Conservation (phyloP, 495 filamentous ascomycete genomes). For the Chaetomium cochliodes region DNA sequence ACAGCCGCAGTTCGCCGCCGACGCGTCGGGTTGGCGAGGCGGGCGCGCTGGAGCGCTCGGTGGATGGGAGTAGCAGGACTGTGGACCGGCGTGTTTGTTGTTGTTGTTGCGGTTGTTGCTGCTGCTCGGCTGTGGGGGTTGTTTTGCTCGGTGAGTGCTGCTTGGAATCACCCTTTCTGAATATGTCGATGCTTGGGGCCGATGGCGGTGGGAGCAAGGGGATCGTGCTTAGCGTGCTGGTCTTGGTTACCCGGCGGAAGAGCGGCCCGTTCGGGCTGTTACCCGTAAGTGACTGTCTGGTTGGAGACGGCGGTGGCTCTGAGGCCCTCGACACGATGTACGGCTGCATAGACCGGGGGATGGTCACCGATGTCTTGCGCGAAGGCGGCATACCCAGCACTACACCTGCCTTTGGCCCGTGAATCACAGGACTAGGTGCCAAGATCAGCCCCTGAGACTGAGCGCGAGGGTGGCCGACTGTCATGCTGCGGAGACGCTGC, state of each 20-base stretch:
- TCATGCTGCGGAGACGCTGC: slow-evolving; percentile 16
- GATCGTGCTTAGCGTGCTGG: slow-evolving; percentile 26
- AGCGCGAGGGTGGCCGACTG: slow-evolving; percentile 9
- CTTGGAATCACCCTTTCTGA: not conserved
- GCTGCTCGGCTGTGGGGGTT: not conserved
- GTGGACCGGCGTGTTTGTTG: slow-evolving; percentile 8
- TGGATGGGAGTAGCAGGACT: slow-evolving; percentile 6
- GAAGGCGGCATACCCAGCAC: not conserved
- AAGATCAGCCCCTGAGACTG: slow-evolving; percentile 13
- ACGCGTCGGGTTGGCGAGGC: slow-evolving; percentile 6
- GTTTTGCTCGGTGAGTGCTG: slow-evolving; percentile 9
- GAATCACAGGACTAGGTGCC: slow-evolving; percentile 5
- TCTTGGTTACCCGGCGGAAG: slow-evolving; percentile 22
- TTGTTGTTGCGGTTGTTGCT: not conserved
- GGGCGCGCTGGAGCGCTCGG: slow-evolving; percentile 7
- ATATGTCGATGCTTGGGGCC: not conserved
- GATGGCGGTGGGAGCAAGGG: slow-evolving; percentile 20
- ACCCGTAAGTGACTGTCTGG: not conserved
- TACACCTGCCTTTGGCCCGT: not conserved
- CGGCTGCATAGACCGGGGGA: not conserved
- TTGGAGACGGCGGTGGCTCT: slow-evolving; percentile 18
- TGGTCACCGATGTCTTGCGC: not conserved
- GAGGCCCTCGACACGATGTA: slow-evolving; percentile 7
- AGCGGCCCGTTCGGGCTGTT: slow-evolving; percentile 19
- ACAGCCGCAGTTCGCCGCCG: not conserved